Base-by-base conservation (phyloP, 176 grass and related monocot genomes). In the Aegilops longissima region DNA sequence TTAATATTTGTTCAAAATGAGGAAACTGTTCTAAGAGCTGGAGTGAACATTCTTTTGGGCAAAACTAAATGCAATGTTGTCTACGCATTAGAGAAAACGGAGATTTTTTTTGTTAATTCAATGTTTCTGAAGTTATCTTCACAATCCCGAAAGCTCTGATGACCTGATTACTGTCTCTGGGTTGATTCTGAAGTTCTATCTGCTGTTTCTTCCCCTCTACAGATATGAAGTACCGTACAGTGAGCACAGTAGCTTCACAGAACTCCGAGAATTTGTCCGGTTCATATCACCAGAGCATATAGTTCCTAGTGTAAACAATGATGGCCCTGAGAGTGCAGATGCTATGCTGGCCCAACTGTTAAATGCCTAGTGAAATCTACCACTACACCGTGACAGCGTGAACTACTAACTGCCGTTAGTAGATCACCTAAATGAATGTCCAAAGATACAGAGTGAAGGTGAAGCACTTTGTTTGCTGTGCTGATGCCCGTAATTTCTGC, bases 191-290 rank as follows among this genome's bases (percentile, higher is more conserved):
- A 36, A 82, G n/a, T 78, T 56, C 49, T 1, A 54, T 29, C 25
- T 33, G 8, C 6, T 52, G 49, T 86, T 67, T 64, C 14, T 39
- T 80, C 74, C 3, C 56, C 47, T 86, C 54, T 91, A 42, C 93
- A 98, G 96, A 86, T 96, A 98, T 54, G 93, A 94, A 86, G 96
- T 98, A 5, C 93, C 96, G 5, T 98, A 98, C 80, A 98, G 96
- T 45, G 96, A 98, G 81, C 96, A 96, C 59, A 91, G 90, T 83
- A 96, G 96, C 92, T 98, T 98, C 80, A 92, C 86, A 27, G 96
- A 98, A 65, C 77, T 98, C 38, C 82, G 86, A 67, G 87, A 96
- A 61, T 98, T 96, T 85, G 92, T 96, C 61, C 83, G 27, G 83
- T 92, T 98, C 68, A 74, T 98, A 84, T 92, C 90, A 84, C 90